Conservation (phyloP, 2,329 filamentous ascomycete genomes). For the Beauveria scarabaeidicola region DNA sequence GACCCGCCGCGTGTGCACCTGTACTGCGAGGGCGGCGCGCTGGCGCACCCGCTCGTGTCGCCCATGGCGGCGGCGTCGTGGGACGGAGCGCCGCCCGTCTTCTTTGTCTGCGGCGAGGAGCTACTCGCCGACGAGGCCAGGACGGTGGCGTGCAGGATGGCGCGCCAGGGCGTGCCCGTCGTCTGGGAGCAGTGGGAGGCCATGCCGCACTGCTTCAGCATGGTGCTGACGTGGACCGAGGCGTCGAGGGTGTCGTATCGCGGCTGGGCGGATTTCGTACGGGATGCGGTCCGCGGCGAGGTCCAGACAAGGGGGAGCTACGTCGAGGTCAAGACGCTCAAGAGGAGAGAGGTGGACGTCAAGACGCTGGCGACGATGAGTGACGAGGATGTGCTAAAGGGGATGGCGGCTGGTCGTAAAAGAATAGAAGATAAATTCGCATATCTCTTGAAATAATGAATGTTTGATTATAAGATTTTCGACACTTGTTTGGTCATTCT, state of each 20-base stretch:
- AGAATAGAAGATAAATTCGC: background rate
- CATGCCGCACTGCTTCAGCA: constrained; percentile 62
- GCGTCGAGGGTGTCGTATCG: constrained; percentile 39
- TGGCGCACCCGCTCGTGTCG: constrained; percentile 55
- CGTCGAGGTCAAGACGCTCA: constrained; percentile 39
- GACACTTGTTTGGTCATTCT: too few relatives aligned
- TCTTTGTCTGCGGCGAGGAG: constrained; percentile 56
- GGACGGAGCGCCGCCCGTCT: constrained; percentile 50
- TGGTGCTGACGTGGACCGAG: constrained; percentile 37
- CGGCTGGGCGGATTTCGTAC: constrained; percentile 45
- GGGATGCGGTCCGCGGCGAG: constrained; percentile 22
- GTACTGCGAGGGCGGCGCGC: constrained; percentile 38
- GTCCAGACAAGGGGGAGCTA: constrained; percentile 29
- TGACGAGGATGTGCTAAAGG: constrained; percentile 29
- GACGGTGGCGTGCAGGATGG: constrained; percentile 43
- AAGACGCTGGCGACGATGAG: constrained; percentile 27
- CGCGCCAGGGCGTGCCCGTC: constrained; percentile 44
- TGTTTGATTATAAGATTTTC: too few relatives aligned
- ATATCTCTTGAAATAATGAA: background rate
- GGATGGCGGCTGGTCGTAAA: constrained; percentile 18
- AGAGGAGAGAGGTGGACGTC: constrained; percentile 32
- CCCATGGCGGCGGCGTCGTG: constrained; percentile 47
- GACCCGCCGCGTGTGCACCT: constrained; percentile 37
- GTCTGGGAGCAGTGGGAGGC: constrained; percentile 59
- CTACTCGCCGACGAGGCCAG: constrained; percentile 55